Conservation (phyloP, 2,329 filamentous ascomycete genomes). For the Aspergillus pseudoterreus region DNA sequence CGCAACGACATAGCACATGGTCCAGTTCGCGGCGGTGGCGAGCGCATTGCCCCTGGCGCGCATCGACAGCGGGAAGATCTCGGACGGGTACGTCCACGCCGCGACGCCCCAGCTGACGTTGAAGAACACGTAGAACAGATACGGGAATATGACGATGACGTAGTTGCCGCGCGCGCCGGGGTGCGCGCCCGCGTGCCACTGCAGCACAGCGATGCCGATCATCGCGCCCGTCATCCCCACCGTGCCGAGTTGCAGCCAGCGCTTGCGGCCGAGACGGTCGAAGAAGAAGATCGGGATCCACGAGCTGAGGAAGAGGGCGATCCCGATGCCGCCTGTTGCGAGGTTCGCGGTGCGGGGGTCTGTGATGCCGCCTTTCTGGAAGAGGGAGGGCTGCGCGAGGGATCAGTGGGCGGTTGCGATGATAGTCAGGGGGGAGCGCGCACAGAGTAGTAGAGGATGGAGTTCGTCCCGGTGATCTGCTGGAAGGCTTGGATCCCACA, state of each 20-base stretch:
- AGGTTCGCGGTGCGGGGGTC: constrained; percentile 12
- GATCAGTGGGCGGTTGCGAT: neutral
- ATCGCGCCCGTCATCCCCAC: constrained; percentile 16
- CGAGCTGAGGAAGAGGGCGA: constrained; percentile 13
- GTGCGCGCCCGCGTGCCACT: constrained; percentile 13
- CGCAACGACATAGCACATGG: constrained; percentile 16
- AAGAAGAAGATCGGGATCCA: constrained; percentile 18
- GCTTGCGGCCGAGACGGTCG: constrained; percentile 16
- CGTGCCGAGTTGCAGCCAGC: constrained; percentile 18
- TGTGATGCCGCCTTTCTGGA: constrained; percentile 16
- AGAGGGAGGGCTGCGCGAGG: constrained; percentile 12
- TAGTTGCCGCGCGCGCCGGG: constrained; percentile 10
- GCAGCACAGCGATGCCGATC: constrained; percentile 16
- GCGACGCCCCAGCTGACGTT: constrained; percentile 19
- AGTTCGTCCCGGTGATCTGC: constrained; percentile 18
- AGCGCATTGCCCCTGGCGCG: constrained; percentile 10
- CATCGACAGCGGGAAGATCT: constrained; percentile 15
- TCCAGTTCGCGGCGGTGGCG: constrained; percentile 8
- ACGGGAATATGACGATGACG: constrained; percentile 16
- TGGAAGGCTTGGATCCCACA: constrained; percentile 18
- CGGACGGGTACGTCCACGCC: constrained; percentile 18
- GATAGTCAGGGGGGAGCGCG: neutral
- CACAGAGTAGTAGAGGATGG: constrained; percentile 18
- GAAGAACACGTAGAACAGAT: constrained; percentile 20
- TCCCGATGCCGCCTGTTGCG: constrained; percentile 15